Evolutionary conservation across 768 basidiomycete genomes (phyloP).

Genomic region (Trametes elegans): DNA sequence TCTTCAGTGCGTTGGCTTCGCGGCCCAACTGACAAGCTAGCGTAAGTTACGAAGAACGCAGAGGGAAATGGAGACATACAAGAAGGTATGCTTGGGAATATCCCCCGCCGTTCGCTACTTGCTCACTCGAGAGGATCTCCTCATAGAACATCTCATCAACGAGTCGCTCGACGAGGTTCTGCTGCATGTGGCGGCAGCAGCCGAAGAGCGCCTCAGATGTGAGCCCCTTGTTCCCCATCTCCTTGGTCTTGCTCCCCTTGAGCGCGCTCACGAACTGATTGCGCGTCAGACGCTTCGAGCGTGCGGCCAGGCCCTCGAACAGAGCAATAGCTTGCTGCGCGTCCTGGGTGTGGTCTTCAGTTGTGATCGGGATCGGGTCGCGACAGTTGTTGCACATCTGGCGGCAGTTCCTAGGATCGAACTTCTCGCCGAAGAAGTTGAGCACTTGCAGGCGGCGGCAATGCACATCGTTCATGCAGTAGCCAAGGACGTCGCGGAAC

Average conservation of each 20-base stretch:
- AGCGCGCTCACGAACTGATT: conserved; percentile 60
- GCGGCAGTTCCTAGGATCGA: conserved; percentile 63
- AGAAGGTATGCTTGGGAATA: conserved; percentile 5
- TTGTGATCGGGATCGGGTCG: conserved; percentile 29
- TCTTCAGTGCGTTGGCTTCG: background rate
- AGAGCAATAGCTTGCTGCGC: conserved; percentile 5
- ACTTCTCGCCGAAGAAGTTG: conserved; percentile 83
- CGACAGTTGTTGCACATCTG: conserved; percentile 84
- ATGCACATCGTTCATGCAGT: conserved; percentile 75
- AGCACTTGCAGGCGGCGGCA: conserved; percentile 90
- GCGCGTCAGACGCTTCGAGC: conserved; percentile 45
- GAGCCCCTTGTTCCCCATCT: conserved; percentile 46
- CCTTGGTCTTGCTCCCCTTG: conserved; percentile 55
- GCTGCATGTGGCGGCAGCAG: conserved; percentile 45
- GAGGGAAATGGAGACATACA: background rate
- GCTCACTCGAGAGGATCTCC: background rate
- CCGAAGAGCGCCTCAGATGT: conserved; percentile 52
- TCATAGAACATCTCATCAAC: conserved; percentile 16
- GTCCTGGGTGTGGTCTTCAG: conserved; percentile 28
- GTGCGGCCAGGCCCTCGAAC: background rate
- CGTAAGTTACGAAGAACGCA: background rate
- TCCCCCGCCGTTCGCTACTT: background rate
- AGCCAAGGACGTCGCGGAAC: conserved; percentile 69
- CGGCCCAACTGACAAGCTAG: background rate
- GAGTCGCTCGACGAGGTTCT: conserved; percentile 53